These are phyloP conservation scores for Populus pruinosa DNA, from an alignment of 345 rosid genomes.

Conservation along the genomic window DNA sequence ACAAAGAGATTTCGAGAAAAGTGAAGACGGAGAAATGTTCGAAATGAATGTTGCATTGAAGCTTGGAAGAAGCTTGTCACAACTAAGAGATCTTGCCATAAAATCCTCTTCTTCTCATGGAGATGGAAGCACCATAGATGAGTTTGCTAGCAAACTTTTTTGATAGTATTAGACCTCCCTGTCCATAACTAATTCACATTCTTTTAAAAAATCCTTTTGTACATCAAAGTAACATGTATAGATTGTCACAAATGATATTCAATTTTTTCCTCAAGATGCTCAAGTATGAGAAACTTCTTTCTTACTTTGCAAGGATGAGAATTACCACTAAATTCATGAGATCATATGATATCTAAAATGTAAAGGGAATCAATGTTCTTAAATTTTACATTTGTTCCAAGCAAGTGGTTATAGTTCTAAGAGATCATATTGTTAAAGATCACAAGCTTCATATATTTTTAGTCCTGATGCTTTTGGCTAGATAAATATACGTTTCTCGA, in stretches of 20 bases:
- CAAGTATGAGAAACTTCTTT: neutral
- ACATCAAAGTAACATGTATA: neutral
- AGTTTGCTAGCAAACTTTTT: constrained; percentile 47
- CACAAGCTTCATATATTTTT: neutral
- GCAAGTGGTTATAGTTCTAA: neutral
- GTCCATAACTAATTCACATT: neutral
- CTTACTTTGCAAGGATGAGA: neutral
- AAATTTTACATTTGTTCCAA: neutral
- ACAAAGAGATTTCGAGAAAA: constrained; percentile 18
- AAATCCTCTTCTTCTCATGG: constrained; percentile 16
- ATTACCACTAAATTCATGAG: no score
- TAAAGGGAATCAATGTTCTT: neutral
- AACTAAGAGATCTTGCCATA: constrained; percentile 38
- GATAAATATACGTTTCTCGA: neutral
- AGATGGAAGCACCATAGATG: constrained; percentile 22
- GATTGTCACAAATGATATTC: neutral
- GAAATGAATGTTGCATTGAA: constrained; percentile 39
- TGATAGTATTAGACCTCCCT: constrained; percentile 1
- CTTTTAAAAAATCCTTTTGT: neutral
- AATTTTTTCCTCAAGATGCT: neutral
- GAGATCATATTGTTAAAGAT: neutral
- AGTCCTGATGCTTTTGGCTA: neutral
- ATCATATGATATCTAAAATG: neutral
- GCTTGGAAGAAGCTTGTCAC: constrained; percentile 51
- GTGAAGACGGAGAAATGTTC: constrained; percentile 40